phyloP scores from a whole-genome alignment of 1,284 basidiomycete genomes.

The Tylopilus sp. region DNA sequence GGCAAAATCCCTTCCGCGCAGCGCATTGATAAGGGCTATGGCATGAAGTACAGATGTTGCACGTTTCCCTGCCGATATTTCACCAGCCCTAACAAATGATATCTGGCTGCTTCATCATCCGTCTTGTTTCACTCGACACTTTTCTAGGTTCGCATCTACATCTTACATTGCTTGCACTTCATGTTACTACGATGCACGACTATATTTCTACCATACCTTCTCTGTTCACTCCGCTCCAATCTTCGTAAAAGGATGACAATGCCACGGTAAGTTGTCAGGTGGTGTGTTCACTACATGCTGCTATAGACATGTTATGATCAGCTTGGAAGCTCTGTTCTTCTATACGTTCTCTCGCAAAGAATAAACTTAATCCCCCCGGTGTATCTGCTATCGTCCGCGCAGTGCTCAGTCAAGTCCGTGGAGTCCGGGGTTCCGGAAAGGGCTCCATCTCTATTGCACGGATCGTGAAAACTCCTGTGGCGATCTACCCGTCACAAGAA shows the following conservation, averaged over 20 bases:
- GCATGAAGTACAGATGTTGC: slow-evolving; percentile 77
- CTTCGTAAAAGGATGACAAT: slow-evolving; percentile 54
- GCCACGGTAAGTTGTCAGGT: slow-evolving; percentile 58
- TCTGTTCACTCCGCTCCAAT: slow-evolving; percentile 66
- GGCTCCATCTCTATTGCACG: slow-evolving; percentile 27
- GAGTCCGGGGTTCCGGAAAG: slow-evolving; percentile 32
- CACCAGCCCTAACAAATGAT: slow-evolving; percentile 70
- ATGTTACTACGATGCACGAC: slow-evolving; percentile 84
- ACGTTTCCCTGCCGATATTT: slow-evolving; percentile 73
- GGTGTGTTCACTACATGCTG: not conserved
- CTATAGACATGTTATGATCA: slow-evolving; percentile 39
- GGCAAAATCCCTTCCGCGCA: slow-evolving; percentile 76
- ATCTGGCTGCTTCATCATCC: slow-evolving; percentile 1
- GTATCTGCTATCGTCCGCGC: slow-evolving; percentile 66
- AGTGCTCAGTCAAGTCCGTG: slow-evolving; percentile 62
- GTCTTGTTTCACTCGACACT: slow-evolving; percentile 14
- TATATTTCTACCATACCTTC: slow-evolving; percentile 78
- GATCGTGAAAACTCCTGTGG: slow-evolving; percentile 42
- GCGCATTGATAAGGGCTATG: slow-evolving; percentile 81
- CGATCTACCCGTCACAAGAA: slow-evolving; percentile 40
- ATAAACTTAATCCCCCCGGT: slow-evolving; percentile 66
- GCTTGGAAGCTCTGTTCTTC: slow-evolving; percentile 81
- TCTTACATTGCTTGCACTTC: slow-evolving; percentile 87
- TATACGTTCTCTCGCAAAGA: slow-evolving; percentile 75
- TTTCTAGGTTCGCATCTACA: slow-evolving; percentile 56